Base-by-base conservation (phyloP, 1,284 basidiomycete species). In the Ceraceosorus bombacis region DNA sequence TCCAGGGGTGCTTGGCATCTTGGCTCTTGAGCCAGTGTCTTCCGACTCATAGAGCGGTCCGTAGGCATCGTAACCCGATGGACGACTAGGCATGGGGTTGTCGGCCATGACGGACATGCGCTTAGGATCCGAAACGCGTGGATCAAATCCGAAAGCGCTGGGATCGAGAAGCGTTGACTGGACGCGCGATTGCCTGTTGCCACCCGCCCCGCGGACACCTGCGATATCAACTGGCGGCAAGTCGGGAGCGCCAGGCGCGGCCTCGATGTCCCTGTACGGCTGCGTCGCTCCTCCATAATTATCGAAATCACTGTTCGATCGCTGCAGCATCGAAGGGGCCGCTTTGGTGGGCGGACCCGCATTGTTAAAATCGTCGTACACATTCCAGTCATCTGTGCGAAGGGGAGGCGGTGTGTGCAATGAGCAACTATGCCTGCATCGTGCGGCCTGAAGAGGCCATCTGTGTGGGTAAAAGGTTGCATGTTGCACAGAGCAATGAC, bases 351-450 rank as follows among this genome's bases (percentile, higher is more conserved):
- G 58, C 49, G 55, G 15, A 10, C n/a, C 6, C 1, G 63, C 63
- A 37, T 67, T 73, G 64, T 73, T 73, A 61, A 73, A 73, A 51
- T 73, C 72, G 49, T 73, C 72, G 54, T 73, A 73, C 12, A 73
- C 70, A 51, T 73, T 72, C 72, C 72, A 73, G 49, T 71, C 67
- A 15, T 71, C 61, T 27, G 1, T 27, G 27, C 27, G 27, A 27
- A 27, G 27, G 27, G 27, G 27, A 27, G 27, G 27, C 27, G 27
- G 27, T 27, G 27, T 27, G 27, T 2, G 27, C 27, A 27, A 27
- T 27, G 27, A 27, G 27, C 27, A 27, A 27, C 27, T 3, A 27
- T 27, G 27, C 27, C 27, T 27, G 27, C 27, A 27, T 27, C 1
- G 27, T 27, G 27, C 27, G 27, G 27, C 27, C 27, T 27, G 27